These are phyloP conservation scores for Neoarthrinium moseri DNA, from an alignment of 2,329 filamentous ascomycete genomes.

Conservation along the genomic window DNA sequence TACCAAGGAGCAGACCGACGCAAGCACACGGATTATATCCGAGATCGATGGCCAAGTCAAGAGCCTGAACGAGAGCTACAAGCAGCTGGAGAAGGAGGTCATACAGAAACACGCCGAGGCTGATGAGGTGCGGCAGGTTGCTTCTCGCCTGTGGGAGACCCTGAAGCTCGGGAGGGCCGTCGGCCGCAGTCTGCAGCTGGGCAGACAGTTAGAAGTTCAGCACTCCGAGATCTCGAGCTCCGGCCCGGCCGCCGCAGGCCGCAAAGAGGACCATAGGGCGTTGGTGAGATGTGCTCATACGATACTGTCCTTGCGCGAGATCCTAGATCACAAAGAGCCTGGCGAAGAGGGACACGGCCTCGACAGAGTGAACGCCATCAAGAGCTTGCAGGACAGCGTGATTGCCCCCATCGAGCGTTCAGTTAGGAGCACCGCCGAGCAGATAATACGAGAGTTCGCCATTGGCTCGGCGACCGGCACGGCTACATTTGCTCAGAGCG, in stretches of 20 bases:
- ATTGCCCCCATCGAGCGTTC: constrained; percentile 71
- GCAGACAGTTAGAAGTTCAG: constrained; percentile 84
- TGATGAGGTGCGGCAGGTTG: constrained; percentile 75
- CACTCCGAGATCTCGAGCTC: constrained; percentile 64
- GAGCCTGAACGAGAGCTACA: constrained; percentile 80
- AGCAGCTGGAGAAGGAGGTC: constrained; percentile 82
- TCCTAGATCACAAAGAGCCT: constrained; percentile 64
- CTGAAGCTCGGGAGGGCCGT: constrained; percentile 75
- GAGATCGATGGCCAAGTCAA: constrained; percentile 79
- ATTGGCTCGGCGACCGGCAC: constrained; percentile 54
- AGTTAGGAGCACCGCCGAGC: constrained; percentile 72
- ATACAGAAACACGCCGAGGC: constrained; percentile 82
- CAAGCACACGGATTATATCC: constrained; percentile 69
- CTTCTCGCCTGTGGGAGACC: constrained; percentile 77
- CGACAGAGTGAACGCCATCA: constrained; percentile 71
- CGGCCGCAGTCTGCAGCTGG: constrained; percentile 75
- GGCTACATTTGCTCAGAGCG: constrained; percentile 61
- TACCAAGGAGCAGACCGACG: constrained; percentile 70
- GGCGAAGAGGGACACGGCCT: constrained; percentile 77
- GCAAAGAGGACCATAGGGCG: constrained; percentile 71
- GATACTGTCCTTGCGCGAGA: constrained; percentile 70
- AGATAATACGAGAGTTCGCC: constrained; percentile 80
- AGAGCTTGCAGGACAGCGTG: constrained; percentile 67
- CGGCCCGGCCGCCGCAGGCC: constrained; percentile 32
- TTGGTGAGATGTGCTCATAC: constrained; percentile 82